Evolutionary conservation across 345 rosid species (phyloP).

Genomic region (Turritis glabra): DNA sequence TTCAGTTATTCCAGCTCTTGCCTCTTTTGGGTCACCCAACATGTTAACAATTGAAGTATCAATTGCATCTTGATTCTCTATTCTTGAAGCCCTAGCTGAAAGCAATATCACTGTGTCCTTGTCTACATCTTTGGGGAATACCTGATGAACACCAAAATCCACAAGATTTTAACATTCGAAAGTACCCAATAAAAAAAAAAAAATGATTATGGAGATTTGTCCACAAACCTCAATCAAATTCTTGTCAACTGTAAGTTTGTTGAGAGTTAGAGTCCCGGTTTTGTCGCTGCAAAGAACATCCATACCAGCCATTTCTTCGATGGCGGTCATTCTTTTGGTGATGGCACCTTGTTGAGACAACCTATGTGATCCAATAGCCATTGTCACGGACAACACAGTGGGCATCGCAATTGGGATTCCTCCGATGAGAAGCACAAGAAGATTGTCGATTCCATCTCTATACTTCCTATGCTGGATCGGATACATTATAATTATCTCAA

Average conservation of each 20-base stretch:
- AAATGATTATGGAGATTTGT: not conserved
- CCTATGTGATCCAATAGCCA: constrained; percentile 97
- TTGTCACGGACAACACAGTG: constrained; percentile 90
- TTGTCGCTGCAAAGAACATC: constrained; percentile 97
- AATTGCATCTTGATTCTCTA: constrained; percentile 95
- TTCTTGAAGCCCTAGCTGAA: constrained; percentile 91
- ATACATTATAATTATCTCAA: constrained; percentile 81
- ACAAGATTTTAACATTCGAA: not conserved
- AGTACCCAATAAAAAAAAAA: not conserved
- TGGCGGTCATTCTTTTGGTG: constrained; percentile 97
- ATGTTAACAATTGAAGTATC: constrained; percentile 90
- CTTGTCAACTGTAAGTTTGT: constrained; percentile 93
- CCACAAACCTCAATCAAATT: constrained; percentile 62
- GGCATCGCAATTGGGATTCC: constrained; percentile 99
- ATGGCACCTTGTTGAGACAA: constrained; percentile 94
- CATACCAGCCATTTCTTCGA: constrained; percentile 99
- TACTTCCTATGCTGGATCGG: constrained; percentile 68
- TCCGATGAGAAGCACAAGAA: constrained; percentile 94
- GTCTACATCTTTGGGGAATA: constrained; percentile 50
- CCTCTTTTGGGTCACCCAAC: constrained; percentile 85
- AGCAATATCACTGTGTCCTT: constrained; percentile 54
- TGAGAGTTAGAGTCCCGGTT: constrained; percentile 93
- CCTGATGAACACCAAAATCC: constrained; percentile 40
- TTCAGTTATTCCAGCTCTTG: constrained; percentile 73
- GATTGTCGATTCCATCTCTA: constrained; percentile 89